Evolutionary conservation across 805 yeast genomes (phyloP), one percentile per base, ranked within the genome.

Genomic region (Kazachstania psychrophila): DNA sequence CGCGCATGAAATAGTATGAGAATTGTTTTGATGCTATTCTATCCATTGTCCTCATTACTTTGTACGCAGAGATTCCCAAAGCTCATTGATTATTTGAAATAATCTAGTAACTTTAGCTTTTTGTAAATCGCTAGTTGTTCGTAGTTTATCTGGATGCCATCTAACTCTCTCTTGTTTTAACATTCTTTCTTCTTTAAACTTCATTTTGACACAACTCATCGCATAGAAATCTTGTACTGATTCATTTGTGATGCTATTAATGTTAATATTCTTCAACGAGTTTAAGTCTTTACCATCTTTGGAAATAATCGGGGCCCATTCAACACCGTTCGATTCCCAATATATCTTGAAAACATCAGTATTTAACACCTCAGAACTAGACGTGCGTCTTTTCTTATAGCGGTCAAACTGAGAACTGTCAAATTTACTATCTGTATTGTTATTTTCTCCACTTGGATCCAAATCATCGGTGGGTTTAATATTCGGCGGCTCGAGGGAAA

Each of bases 101-200:
- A 63, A 51, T n/a, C 40, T 42, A 0, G 73, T 70, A 9, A 68
- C 58, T 26, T 48, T 51, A 2, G 28, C 17, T 40, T 40, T 27
- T 24, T 30, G 31, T 14, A 10, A 18, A 6, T 14, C 20, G 15
- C 7, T 15, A n/a, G 11, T 7, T 7, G 24, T 7, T 10, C 11
- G 8, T 11, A 38, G 25, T 47, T 68, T 70, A 49, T 79, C 87
- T 1, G 87, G 87, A 51, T 79, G 87, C 86, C 86, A 79, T 42
- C 72, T 56, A 5, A 78, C 53, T 37, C 86, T 52, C 46, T 79
- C 86, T 20, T 40, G 45, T 40, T 69, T 73, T 17, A 64, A 40
- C 8, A 57, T 42, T 5, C 46, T 38, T 25, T 33, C 16, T 19
- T 34, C 15, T 5, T 39, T 35, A 9, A 14, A 4, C 5, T 36